Base-by-base conservation (phyloP, 2,329 filamentous ascomycete genomes). In the Sclerotinia minor region DNA sequence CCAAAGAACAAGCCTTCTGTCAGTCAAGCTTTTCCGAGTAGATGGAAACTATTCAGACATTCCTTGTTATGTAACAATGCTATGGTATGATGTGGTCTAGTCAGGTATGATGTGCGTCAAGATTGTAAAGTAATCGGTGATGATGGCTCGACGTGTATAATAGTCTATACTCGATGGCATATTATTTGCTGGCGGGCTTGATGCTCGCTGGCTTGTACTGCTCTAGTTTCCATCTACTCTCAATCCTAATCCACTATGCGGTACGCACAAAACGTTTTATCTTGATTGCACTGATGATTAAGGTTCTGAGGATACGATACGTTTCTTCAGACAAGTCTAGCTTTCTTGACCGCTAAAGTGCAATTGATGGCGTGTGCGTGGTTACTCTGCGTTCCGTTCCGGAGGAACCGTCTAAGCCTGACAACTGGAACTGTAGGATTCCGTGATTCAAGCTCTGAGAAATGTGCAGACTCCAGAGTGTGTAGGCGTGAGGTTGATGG, bases 291-390 rank as follows among this genome's bases (percentile, higher is more conserved):
- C 52, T 29, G 4, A 24, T 26, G 38, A 49, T 57, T 57, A 65
- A 32, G 53, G 52, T 57, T 47, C 26, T 26, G 9, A 49, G 26
- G 26, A 21, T 35, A 49, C 38, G 17, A 32, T 57, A 44, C 54
- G 32, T 26, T 35, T 38, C 52, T 26, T 21, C 17, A 41, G 50
- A 63, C 61, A 50, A 9, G 45, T 50, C 58, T 41, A 35, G 58
- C 35, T 64, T 65, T 59, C 38, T 65, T 69, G 68, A 67, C 68
- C 65, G 68, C 68, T 47, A 44, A 68, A 53, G 65, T 53, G 68
- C 24, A 47, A 54, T 64, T 0, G 53, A 60, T 65, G 53, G 65
- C 41, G 54, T 64, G 65, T 24, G n/a, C 26, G 5, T 63, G 59
- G 32, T 38, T 26, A 24, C 26, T 60, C 26, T 55, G n/a, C 21